A percentile compares a stretch with the other conserved stretches of the same genome.
Evolutionary conservation across 352 stramenopile genomes (phyloP).

Genomic region (Sclerospora graminicola): DNA sequence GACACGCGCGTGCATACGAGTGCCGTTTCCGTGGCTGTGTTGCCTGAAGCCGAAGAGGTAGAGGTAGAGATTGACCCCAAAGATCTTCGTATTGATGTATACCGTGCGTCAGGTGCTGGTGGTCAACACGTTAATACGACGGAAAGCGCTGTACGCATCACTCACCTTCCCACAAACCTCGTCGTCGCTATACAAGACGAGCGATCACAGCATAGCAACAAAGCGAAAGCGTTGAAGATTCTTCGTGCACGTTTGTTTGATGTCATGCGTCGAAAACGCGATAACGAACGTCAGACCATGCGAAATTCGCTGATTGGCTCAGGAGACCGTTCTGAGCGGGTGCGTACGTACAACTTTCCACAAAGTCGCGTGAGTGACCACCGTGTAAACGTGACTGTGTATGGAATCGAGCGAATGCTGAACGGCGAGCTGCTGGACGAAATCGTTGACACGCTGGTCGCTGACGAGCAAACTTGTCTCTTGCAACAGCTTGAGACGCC

Average conservation of each 20-base stretch:
- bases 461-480: conserved; percentile 71
- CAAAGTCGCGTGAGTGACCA: conserved; percentile 95
- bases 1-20: conserved; percentile 96
- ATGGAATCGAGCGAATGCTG: conserved; percentile 86
- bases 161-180: conserved; percentile 95
- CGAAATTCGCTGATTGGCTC: conserved; percentile 89
- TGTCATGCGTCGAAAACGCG: conserved; percentile 70
- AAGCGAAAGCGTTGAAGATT: conserved; percentile 96
- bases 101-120: conserved; percentile 91
- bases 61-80: conserved; percentile 88
- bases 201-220: conserved; percentile 97
- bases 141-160: conserved; percentile 94
- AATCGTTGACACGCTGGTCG: conserved; percentile 75
- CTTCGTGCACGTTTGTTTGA: conserved; percentile 93
- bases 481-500: conserved; percentile 50
- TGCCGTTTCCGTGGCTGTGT: conserved; percentile 95
- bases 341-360: conserved; percentile 98
- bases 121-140: conserved; percentile 99
- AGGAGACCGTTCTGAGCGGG: conserved; percentile 93
- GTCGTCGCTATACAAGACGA: conserved; percentile 88
- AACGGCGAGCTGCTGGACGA: conserved; percentile 84
- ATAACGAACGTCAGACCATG: conserved; percentile 48
- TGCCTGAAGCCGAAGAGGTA: conserved; percentile 86
- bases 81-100: conserved; percentile 97
- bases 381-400: conserved; percentile 85